Evolutionary conservation across 1,139 yeast species (phyloP).

Genomic region (Geotrichum bryndzae): DNA sequence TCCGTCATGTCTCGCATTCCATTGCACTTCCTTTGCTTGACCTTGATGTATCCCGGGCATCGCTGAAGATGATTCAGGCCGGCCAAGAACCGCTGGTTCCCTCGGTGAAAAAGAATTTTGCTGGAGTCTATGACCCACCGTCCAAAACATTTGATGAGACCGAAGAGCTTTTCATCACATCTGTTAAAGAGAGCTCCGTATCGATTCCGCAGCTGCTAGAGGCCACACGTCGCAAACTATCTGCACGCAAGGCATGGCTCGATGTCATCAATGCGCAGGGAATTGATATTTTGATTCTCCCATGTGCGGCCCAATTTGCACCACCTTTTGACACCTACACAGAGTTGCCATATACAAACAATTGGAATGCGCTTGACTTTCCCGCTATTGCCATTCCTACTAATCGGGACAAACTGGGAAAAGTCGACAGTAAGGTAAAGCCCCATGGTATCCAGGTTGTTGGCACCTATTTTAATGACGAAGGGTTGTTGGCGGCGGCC

Average conservation of each 20-base stretch:
- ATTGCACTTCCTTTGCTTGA: conserved; percentile 13
- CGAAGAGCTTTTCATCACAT: conserved; percentile 4
- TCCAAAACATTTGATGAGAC: background rate
- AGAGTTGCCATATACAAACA: conserved; percentile 12
- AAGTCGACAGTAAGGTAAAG: conserved; percentile 9
- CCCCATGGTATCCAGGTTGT: conserved; percentile 16
- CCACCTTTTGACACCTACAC: conserved; percentile 9
- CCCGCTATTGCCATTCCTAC: conserved; percentile 16
- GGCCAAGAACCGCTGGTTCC: conserved; percentile 18
- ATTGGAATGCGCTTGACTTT: conserved; percentile 17
- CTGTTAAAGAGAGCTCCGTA: background rate
- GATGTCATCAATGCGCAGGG: conserved; percentile 3
- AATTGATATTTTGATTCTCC: conserved; percentile 15
- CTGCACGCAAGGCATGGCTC: conserved; percentile 12
- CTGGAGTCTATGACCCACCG: conserved; percentile 1
- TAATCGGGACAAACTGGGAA: conserved; percentile 7
- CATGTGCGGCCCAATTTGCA: conserved; percentile 13
- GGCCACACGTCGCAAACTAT: conserved; percentile 1
- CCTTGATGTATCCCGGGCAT: conserved; percentile 7
- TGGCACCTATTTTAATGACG: conserved; percentile 14
- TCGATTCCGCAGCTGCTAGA: background rate
- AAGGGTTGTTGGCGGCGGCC: conserved; percentile 8
- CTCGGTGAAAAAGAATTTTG: conserved; percentile 6
- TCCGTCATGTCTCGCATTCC: conserved; percentile 1
- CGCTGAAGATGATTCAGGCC: conserved; percentile 7